These are phyloP conservation scores for Aspergillus viridinutans DNA, from an alignment of 2,329 filamentous ascomycete genomes.

Conservation along the genomic window DNA sequence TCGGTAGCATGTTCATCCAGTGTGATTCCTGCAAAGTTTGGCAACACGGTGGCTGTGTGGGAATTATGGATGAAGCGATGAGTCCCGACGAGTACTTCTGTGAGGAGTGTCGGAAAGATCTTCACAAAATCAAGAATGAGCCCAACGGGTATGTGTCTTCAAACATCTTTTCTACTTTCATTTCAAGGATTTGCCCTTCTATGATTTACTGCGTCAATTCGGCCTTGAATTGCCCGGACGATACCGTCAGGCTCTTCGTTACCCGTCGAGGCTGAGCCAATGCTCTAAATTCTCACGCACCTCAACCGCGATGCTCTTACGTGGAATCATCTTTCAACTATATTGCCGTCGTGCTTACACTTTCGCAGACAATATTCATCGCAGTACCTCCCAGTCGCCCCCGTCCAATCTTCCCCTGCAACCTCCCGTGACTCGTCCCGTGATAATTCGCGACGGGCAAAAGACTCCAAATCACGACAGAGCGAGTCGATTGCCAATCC, in stretches of 20 bases:
- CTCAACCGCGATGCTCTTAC: not conserved
- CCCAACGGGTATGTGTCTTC: constrained; percentile 70
- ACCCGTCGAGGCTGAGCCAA: not conserved
- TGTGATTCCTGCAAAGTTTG: constrained; percentile 97
- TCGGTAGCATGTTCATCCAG: constrained; percentile 94
- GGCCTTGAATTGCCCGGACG: not conserved
- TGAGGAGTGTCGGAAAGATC: constrained; percentile 86
- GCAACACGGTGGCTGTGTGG: constrained; percentile 97
- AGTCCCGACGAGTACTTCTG: constrained; percentile 98
- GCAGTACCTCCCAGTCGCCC: constrained; percentile 57
- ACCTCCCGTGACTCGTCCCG: constrained; percentile 43
- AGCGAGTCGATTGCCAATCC: constrained; percentile 57
- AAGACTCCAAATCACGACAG: constrained; percentile 43
- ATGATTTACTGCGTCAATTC: not conserved
- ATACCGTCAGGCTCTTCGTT: not conserved
- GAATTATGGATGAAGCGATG: constrained; percentile 89
- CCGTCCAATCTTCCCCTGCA: constrained; percentile 42
- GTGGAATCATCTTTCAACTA: not conserved
- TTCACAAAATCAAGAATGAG: constrained; percentile 78
- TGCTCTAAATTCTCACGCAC: not conserved
- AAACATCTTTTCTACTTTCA: not conserved
- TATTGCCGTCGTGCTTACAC: constrained; percentile 27
- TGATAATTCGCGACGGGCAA: constrained; percentile 35
- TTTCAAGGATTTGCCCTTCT: not conserved
- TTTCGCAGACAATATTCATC: constrained; percentile 56